Evolutionary conservation across 179 eudicot species (phyloP).

Genomic region (Patellifolia procumbens): DNA sequence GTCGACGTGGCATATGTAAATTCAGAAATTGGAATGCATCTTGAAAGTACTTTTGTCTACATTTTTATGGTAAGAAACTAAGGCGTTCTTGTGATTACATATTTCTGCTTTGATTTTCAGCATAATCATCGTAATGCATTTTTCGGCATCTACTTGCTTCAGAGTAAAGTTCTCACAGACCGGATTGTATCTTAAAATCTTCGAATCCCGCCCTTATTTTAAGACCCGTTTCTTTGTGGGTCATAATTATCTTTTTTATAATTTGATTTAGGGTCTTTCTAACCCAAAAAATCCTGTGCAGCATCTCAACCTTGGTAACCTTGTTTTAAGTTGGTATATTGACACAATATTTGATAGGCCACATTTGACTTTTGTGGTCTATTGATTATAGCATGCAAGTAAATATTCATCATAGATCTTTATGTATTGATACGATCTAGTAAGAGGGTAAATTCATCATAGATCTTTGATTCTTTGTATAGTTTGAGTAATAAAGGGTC

Average conservation of each 20-base stretch:
- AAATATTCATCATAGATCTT: not conserved
- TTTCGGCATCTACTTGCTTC: not conserved
- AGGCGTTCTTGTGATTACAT: not conserved
- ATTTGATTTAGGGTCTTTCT: not conserved
- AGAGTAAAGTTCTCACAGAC: not conserved
- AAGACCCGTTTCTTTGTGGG: not conserved
- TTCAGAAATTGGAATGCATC: conserved; percentile 56
- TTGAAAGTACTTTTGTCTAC: conserved; percentile 20
- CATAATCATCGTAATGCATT: not conserved
- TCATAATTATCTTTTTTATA: not conserved
- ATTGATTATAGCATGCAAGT: not conserved
- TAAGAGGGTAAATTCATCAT: no score
- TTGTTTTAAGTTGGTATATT: not conserved
- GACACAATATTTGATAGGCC: not conserved
- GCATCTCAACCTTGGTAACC: not conserved
- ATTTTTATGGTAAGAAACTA: not conserved
- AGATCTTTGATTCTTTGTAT: not conserved
- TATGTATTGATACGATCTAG: not conserved
- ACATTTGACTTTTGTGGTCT: not conserved
- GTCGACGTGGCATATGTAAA: conserved; percentile 96
- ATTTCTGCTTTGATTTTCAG: conserved; percentile 1
- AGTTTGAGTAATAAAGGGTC: not conserved
- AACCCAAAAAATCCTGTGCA: not conserved
- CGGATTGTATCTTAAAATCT: not conserved
- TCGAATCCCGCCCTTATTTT: not conserved